Base-by-base conservation (phyloP, 2,329 filamentous ascomycete species). In the Fusarium graminum region DNA sequence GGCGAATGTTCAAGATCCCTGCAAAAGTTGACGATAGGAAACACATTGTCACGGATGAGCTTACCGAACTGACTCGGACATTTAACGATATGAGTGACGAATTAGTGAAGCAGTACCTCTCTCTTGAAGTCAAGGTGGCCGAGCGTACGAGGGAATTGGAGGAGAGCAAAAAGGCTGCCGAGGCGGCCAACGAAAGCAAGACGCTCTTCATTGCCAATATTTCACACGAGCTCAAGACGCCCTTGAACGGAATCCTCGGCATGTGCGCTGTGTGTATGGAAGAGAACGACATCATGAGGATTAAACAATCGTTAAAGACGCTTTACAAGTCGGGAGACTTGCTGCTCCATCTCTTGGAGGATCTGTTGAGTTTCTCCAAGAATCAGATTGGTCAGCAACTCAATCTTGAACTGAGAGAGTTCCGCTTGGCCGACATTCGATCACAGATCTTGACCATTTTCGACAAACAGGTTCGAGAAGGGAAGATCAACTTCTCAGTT, bases 121-220 rank as follows among this genome's bases (percentile, higher is more conserved):
- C 88, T 12, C 82, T 97, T 1, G 94, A 97, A 75, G 89, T 94
- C 56, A 90, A 94, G 70, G 94, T 97, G 1, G 87, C 87, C 8
- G 89, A 94, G 75, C 85, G 94, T 54, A 97, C 94, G 1, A 87
- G 87, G 34, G 92, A 97, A 77, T 82, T 97, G 1, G 93, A 97
- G 74, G 87, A 92, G 63, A 96, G 91, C 80, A 97, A 97, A 76
- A 92, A 93, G 79, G 92, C 93, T 2, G 94, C 94, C 2, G 94
- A 97, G 77, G 91, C 92, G n/a, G 94, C 94, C 5, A 97, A 97
- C 72, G 92, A 97, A 79, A 96, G 92, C 83, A 99, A 99, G 80
- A 98, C 95, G 0, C 83, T 98, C 10, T 98, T 98, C 80, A 96
- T 99, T 65, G 95, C 95, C 17, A 98, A 98, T 72, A 97, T 98